Evolutionary conservation across 75 land plant genomes (phyloP).

Genomic region (Picea glauca): DNA sequence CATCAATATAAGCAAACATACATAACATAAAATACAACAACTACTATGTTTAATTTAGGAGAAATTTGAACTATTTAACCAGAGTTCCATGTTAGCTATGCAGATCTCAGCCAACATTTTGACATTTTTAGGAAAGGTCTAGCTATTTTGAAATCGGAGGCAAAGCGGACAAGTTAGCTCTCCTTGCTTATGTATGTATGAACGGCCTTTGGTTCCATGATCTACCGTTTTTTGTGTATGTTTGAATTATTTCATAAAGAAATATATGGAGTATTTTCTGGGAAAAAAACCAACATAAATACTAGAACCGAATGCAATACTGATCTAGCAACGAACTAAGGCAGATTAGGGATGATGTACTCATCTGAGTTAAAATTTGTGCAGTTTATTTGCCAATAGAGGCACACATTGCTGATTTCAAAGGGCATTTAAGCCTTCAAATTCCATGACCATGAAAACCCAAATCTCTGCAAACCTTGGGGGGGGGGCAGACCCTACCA

Average conservation of each 20-base stretch:
- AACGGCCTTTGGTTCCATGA: background rate
- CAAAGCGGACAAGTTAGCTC: background rate
- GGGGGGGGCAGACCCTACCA: background rate
- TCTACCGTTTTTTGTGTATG: background rate
- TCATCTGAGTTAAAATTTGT: background rate
- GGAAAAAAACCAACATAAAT: background rate
- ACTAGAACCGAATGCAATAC: no score
- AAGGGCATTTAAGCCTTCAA: background rate
- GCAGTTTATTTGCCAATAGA: background rate
- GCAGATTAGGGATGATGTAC: background rate
- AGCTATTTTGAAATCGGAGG: no score
- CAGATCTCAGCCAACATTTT: no score
- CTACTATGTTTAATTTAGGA: background rate
- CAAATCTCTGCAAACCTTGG: background rate
- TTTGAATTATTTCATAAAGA: background rate
- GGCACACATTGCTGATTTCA: background rate
- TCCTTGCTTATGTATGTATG: background rate
- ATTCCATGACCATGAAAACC: background rate
- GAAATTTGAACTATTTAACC: background rate
- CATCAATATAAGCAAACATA: background rate
- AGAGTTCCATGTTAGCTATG: no score
- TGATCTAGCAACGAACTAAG: no score
- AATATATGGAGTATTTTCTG: background rate
- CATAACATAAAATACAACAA: background rate
- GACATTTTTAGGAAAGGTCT: no score